phyloP scores from a whole-genome alignment of 2,329 filamentous ascomycete species.

The Diaporthe humulicola region DNA sequence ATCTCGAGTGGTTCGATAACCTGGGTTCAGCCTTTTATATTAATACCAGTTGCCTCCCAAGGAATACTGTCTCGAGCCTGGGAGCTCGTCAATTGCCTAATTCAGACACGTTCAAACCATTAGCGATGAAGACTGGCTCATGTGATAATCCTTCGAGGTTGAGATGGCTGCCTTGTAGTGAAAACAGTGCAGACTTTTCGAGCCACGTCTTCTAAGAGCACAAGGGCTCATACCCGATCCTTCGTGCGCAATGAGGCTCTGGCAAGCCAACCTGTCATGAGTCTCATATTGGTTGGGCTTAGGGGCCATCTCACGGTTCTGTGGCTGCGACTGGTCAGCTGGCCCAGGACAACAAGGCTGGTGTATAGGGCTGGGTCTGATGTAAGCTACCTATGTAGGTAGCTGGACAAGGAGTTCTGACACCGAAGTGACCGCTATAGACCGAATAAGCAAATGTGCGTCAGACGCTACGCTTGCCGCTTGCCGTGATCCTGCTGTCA shows the following conservation, averaged over 20 bases:
- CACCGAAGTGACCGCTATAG: neutral
- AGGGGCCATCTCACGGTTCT: neutral
- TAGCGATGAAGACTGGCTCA: neutral
- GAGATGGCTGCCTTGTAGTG: slow-evolving; percentile 3
- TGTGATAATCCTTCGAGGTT: neutral
- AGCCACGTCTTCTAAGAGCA: neutral
- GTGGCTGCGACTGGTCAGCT: slow-evolving; percentile 16
- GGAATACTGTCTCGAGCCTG: neutral
- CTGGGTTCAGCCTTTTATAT: neutral
- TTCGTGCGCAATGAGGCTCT: neutral
- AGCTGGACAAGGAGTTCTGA: neutral
- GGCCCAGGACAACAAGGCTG: slow-evolving; percentile 17
- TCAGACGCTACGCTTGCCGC: neutral
- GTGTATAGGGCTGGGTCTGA: slow-evolving; percentile 21
- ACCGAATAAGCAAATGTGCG: slow-evolving; percentile 4
- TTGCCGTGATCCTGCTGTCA: neutral
- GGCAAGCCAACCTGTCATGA: neutral
- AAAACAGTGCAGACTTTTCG: neutral
- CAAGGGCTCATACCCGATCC: neutral
- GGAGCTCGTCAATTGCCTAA: neutral
- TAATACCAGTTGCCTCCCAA: neutral
- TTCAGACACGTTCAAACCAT: neutral
- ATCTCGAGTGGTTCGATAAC: neutral
- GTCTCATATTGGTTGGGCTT: neutral
- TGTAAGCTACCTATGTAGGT: slow-evolving; percentile 21